Percentiles rank a stretch among this genome's conserved stretches.
Conservation (phyloP, 805 yeast species). For the Dipodascus geniculatus region DNA sequence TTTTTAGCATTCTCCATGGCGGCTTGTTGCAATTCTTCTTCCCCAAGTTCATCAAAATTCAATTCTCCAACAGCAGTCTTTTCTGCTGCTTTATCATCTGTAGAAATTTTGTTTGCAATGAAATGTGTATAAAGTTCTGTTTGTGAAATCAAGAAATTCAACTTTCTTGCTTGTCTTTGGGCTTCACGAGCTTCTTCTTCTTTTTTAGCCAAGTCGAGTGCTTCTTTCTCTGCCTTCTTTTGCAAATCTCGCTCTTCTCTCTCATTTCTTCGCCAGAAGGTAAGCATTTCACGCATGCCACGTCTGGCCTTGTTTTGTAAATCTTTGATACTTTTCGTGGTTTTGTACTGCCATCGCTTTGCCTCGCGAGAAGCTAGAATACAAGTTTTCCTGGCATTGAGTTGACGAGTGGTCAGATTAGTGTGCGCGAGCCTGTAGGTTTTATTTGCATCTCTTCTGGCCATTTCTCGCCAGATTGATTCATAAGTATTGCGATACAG, state of each 20-base stretch:
- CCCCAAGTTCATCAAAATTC: slow-evolving; percentile 85
- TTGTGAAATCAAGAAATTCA: slow-evolving; percentile 91
- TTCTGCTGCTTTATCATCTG: slow-evolving; percentile 60
- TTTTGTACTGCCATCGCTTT: slow-evolving; percentile 85
- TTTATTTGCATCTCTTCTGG: slow-evolving; percentile 89
- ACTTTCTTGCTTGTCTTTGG: slow-evolving; percentile 83
- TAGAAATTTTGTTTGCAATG: slow-evolving; percentile 85
- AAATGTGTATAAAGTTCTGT: slow-evolving; percentile 96
- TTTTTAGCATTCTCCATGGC: slow-evolving; percentile 92
- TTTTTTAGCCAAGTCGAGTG: slow-evolving; percentile 75
- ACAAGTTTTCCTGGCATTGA: slow-evolving; percentile 79
- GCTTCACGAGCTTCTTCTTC: slow-evolving; percentile 96
- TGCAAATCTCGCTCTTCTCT: slow-evolving; percentile 85
- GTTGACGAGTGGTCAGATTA: slow-evolving; percentile 59
- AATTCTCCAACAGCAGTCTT: slow-evolving; percentile 30
- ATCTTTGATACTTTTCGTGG: slow-evolving; percentile 86
- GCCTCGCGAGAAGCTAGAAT: slow-evolving; percentile 90
- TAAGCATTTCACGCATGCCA: slow-evolving; percentile 96
- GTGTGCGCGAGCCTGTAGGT: slow-evolving; percentile 69
- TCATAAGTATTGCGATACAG: slow-evolving; percentile 78
- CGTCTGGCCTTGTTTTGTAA: slow-evolving; percentile 86
- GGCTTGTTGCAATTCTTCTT: slow-evolving; percentile 58
- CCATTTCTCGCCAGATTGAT: slow-evolving; percentile 89
- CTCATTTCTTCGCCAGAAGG: slow-evolving; percentile 95
- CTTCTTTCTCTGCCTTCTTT: slow-evolving; percentile 82